Base-by-base conservation (phyloP, 805 yeast genomes). In the Cyberlindnera suaveolens region DNA sequence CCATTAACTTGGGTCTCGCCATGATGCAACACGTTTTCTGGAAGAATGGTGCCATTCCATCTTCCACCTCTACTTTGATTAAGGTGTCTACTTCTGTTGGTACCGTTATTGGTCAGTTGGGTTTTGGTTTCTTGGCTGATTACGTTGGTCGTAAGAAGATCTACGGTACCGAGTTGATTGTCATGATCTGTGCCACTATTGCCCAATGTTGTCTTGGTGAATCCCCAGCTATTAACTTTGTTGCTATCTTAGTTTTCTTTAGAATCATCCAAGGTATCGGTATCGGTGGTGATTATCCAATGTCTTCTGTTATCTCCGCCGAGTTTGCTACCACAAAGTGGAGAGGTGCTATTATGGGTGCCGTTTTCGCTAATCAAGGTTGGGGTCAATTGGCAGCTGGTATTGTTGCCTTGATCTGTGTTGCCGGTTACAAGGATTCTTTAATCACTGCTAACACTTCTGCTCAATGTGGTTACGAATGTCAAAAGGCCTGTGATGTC, bases 311-410 rank as follows among this genome's bases (percentile, higher is more conserved):
- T 64, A 88, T 88, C 52, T 83, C 96, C 9, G 82, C 96, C 45
- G 96, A 88, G 72, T 88, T 88, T 60, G 77, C 96, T 23, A 86
- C 96, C 46, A 88, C 96, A 53, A 87, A 85, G 67, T 88, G 96
- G 95, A 85, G 96, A 80, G 96, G 96, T 76, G 96, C 96, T 52
- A 87, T 87, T 57, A 88, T 88, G 96, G 89, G 86, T 61, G 95
- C 96, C 26, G 96, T 88, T 44, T 90, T 90, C 66, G 91, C 96
- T 45, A 89, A 89, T 73, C 97, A 90, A 71, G 97, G 96, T 67
- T 79, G 93, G 81, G 97, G 97, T 66, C 96, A 90, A 72, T 76
- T 89, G 48, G 60, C 80, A 16, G 96, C 88, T 47, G 96, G 91
- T 78, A 72, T 88, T 52, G 85, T 88, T 56, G 86, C 95, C 44